Evolutionary conservation across 2,329 filamentous ascomycete species (phyloP), one percentile per base, ranked within the genome.

Genomic region (Beauveria medogensis): DNA sequence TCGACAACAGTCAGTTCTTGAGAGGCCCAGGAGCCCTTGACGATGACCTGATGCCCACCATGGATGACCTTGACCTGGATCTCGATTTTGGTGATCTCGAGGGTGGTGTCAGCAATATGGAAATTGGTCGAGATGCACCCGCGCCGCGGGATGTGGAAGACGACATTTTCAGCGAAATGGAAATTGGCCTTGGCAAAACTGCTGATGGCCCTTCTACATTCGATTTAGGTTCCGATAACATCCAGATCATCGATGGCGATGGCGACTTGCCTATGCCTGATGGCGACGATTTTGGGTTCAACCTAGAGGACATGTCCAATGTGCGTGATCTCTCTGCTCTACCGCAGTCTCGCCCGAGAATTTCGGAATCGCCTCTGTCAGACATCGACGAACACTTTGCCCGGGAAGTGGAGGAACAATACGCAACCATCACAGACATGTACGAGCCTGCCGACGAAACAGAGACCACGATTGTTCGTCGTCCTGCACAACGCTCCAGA

Each of bases 61-160:
- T 80, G 74, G 86, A 83, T 65, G 89, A 91, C 68, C 80, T 91
- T 58, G 88, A 89, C 60, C 79, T 91, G 30, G 83, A 90, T 65
- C 77, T 93, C 60, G 88, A 91, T 66, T 80, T 94, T 63, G 59
- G 47, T n/a, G 87, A 86, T 66, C 78, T 91, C 40, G 88, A 91
- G 65, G 82, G 91, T 63, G 84, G 82, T 40, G 82, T 75, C 22
- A 82, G 87, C 43, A 57, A 57, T 69, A 87, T 97, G 62, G 94
- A 99, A 86, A 81, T 91, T 67, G 94, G 93, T 69, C 89, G 93
- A 86, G 88, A 96, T 67, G 92, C 90, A 22, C 87, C 90, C 5
- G 80, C 84, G 18, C 80, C 88, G 26, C 81, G 84, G 51, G 78
- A 85, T 2, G 75, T 87, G 22, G 90, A 90, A 65, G 87, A 90